phyloP scores from a whole-genome alignment of 2,329 filamentous ascomycete species.

The Aphanoascus verrucosus region DNA sequence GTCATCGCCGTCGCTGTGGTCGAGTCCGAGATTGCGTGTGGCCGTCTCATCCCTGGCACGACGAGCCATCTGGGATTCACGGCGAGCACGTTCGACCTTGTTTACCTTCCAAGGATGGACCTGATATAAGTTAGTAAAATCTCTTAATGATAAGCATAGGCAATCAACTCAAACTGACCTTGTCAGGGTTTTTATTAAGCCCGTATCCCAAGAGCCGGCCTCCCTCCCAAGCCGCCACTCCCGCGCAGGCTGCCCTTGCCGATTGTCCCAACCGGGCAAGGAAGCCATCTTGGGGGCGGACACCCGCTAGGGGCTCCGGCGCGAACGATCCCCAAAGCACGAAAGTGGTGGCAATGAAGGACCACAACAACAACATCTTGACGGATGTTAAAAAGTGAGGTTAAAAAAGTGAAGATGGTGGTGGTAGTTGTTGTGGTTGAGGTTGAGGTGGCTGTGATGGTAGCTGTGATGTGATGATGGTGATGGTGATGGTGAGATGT shows the following conservation, averaged over 20 bases:
- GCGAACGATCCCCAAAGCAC: conserved; percentile 21
- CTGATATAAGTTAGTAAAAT: background rate
- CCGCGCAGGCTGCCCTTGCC: background rate
- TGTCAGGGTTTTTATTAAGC: background rate
- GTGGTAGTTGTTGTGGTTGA: background rate
- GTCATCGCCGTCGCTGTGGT: background rate
- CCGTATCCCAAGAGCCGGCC: background rate
- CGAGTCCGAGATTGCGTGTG: background rate
- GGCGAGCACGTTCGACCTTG: too few species aligned
- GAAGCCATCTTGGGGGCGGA: conserved; percentile 17
- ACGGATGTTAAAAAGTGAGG: too few species aligned
- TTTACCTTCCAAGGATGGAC: background rate
- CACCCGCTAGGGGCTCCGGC: conserved; percentile 18
- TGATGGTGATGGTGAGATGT: conserved; percentile 1
- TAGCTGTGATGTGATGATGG: background rate
- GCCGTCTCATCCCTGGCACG: too few species aligned
- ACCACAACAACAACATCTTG: conserved; percentile 17
- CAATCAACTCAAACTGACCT: background rate
- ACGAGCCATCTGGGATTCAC: background rate
- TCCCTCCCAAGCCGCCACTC: background rate
- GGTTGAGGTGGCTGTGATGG: background rate
- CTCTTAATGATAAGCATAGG: too few species aligned
- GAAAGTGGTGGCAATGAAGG: conserved; percentile 18
- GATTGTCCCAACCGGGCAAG: background rate
- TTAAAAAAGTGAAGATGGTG: background rate